Conservation (phyloP, 2,329 filamentous ascomycete genomes). For the Apiospora koreana region DNA sequence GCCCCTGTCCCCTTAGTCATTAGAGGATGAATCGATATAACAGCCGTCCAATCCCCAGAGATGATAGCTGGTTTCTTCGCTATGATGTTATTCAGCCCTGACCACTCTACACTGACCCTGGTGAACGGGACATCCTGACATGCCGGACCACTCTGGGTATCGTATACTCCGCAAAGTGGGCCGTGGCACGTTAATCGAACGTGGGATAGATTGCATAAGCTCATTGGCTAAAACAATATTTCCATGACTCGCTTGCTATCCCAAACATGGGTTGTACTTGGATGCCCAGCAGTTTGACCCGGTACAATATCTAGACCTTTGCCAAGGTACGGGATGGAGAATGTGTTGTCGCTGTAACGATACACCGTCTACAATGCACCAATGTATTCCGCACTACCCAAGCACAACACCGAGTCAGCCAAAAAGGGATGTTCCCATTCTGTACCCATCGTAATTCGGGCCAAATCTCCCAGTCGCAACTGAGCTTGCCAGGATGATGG, state of each 20-base stretch:
- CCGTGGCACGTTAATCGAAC: neutral
- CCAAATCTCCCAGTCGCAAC: neutral
- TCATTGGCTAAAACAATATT: neutral
- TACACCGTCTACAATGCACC: neutral
- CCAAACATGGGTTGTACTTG: neutral
- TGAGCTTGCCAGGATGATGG: neutral
- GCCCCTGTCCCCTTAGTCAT: no score
- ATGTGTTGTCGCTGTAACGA: neutral
- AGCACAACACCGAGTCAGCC: neutral
- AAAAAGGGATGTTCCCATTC: neutral
- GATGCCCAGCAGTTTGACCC: neutral
- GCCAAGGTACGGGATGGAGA: neutral
- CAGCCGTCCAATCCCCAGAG: no score
- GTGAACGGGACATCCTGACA: neutral
- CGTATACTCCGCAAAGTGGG: neutral
- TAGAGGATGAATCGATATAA: no score
- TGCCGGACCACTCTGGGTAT: neutral
- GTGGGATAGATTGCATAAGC: neutral
- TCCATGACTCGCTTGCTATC: neutral
- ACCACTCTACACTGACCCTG: neutral
- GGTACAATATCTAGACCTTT: neutral
- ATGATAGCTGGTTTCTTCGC: no score
- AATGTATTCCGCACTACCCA: neutral
- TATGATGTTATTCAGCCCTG: neutral
- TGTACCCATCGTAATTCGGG: neutral